Percentiles rank a stretch among this genome's conserved stretches.
Evolutionary conservation across 1,284 basidiomycete species (phyloP).

Genomic region (Cryptococcus sp.): DNA sequence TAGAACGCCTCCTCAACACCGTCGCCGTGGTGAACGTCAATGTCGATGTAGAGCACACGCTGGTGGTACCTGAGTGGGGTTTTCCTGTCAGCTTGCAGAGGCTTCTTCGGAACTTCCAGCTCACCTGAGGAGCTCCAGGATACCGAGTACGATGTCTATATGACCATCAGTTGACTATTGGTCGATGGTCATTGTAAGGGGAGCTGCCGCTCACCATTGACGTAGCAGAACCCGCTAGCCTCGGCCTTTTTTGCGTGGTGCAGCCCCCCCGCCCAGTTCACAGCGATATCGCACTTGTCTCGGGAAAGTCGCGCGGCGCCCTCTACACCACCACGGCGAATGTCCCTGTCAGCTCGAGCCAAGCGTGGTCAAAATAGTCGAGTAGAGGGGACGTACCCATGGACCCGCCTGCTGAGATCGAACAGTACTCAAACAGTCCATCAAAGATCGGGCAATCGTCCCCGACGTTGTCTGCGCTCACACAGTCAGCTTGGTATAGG

Average conservation of each 20-base stretch:
- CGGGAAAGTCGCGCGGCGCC: slow-evolving; percentile 90
- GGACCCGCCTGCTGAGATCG: slow-evolving; percentile 95
- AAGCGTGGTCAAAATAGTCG: no score
- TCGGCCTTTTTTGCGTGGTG: slow-evolving; percentile 99
- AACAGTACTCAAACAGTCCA: slow-evolving; percentile 96
- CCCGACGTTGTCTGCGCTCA: slow-evolving; percentile 67
- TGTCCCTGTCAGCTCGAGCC: no score
- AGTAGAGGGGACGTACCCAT: slow-evolving; percentile 67
- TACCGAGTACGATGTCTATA: slow-evolving; percentile 91
- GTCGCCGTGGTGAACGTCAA: slow-evolving; percentile 98
- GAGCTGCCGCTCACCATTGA: slow-evolving; percentile 67
- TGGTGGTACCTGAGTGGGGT: slow-evolving; percentile 68
- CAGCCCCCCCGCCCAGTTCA: slow-evolving; percentile 97
- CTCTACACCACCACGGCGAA: slow-evolving; percentile 57
- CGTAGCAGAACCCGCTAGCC: slow-evolving; percentile 97
- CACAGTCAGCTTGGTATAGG: neutral
- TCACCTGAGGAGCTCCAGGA: slow-evolving; percentile 85
- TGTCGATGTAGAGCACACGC: slow-evolving; percentile 96
- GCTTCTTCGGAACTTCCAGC: slow-evolving; percentile 11
- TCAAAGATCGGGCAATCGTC: slow-evolving; percentile 99
- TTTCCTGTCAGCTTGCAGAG: neutral
- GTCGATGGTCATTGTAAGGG: neutral
- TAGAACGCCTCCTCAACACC: slow-evolving; percentile 99
- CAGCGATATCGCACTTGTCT: slow-evolving; percentile 97
- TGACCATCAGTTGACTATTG: neutral